These are phyloP conservation scores for Lactarius tabidus DNA, from an alignment of 768 basidiomycete species.

Conservation along the genomic window DNA sequence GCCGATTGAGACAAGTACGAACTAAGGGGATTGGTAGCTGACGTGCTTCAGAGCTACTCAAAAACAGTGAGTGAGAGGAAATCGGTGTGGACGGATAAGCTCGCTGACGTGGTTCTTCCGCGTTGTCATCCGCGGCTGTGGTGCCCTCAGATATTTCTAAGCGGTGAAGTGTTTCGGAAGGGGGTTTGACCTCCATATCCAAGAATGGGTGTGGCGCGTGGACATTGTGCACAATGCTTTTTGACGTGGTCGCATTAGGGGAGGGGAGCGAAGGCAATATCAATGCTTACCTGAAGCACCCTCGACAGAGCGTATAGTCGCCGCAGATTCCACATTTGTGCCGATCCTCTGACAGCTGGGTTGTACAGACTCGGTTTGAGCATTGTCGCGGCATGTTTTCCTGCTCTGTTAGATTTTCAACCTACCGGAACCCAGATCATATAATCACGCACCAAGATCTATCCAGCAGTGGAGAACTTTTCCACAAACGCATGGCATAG, in stretches of 20 bases:
- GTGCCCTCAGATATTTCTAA: conserved; percentile 34
- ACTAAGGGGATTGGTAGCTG: conserved; percentile 21
- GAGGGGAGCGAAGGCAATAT: background rate
- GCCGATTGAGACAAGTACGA: background rate
- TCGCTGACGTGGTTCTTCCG: conserved; percentile 21
- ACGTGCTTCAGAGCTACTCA: conserved; percentile 22
- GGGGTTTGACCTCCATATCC: conserved; percentile 61
- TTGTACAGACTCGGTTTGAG: conserved; percentile 79
- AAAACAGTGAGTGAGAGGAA: background rate
- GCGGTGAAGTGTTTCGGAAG: conserved; percentile 37
- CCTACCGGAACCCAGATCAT: conserved; percentile 3
- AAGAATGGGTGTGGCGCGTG: conserved; percentile 89
- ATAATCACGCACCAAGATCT: conserved; percentile 66
- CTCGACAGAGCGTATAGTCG: conserved; percentile 76
- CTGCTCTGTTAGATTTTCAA: conserved; percentile 50
- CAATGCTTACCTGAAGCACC: conserved; percentile 66
- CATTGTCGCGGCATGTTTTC: conserved; percentile 66
- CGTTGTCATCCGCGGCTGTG: conserved; percentile 7
- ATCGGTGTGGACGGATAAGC: background rate
- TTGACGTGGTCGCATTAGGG: conserved; percentile 12
- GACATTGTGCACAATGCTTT: conserved; percentile 82
- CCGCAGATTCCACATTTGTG: conserved; percentile 84
- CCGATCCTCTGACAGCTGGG: conserved; percentile 54
- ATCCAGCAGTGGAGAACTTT: conserved; percentile 77
- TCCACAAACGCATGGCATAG: conserved; percentile 82